Evolutionary conservation across 1,284 basidiomycete species (phyloP).

Genomic region (Irpex sp.): DNA sequence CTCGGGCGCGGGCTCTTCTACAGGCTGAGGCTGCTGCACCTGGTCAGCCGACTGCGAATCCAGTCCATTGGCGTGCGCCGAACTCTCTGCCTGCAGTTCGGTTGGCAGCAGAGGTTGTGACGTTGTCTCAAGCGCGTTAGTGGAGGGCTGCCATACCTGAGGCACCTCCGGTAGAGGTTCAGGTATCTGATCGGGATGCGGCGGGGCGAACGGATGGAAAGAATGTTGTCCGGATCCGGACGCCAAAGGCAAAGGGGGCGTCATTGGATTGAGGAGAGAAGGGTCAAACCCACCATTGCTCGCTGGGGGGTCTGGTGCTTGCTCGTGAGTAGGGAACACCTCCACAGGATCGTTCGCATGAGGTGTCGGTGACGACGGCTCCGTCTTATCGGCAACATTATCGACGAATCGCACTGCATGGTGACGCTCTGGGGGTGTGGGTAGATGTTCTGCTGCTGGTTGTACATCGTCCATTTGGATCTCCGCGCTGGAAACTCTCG

Average conservation of each 20-base stretch:
- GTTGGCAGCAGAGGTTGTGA: background rate
- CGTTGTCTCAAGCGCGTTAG: background rate
- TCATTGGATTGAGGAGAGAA: slow-evolving; percentile 53
- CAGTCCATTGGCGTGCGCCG: background rate
- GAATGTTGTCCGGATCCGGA: background rate
- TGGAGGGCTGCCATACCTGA: background rate
- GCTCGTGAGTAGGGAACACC: background rate
- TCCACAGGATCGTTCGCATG: slow-evolving; percentile 12
- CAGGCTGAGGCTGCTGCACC: slow-evolving; percentile 18
- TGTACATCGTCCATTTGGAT: slow-evolving; percentile 30
- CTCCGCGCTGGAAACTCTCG: slow-evolving; percentile 42
- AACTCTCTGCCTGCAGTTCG: background rate
- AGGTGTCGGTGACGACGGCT: slow-evolving; percentile 13
- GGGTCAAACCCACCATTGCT: slow-evolving; percentile 46
- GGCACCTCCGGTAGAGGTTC: background rate
- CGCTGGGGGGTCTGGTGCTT: background rate
- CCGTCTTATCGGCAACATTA: slow-evolving; percentile 8
- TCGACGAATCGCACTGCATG: slow-evolving; percentile 42
- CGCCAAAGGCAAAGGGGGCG: slow-evolving; percentile 6
- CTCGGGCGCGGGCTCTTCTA: slow-evolving; percentile 29
- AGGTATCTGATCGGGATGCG: slow-evolving; percentile 10
- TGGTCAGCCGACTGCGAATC: background rate
- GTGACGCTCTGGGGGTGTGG: slow-evolving; percentile 28
- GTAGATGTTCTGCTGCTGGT: slow-evolving; percentile 42
- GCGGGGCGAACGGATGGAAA: slow-evolving; percentile 5